Percentiles rank a stretch among this genome's conserved stretches.
These are phyloP conservation scores for Cladophialophora immunda DNA, from an alignment of 2,329 filamentous ascomycete species.

Conservation along the genomic window DNA sequence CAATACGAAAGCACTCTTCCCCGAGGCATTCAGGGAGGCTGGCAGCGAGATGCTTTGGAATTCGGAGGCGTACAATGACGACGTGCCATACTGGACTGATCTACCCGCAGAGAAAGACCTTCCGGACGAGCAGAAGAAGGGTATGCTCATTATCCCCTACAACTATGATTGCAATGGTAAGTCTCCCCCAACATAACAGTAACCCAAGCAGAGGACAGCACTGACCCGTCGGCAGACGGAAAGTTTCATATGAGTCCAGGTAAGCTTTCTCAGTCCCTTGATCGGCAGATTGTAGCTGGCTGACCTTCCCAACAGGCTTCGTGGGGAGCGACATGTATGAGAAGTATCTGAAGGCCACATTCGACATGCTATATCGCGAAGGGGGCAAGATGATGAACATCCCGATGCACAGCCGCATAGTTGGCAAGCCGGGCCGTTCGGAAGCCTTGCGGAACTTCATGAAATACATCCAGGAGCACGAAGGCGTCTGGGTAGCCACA, in stretches of 20 bases:
- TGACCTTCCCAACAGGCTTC: neutral
- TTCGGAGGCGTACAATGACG: neutral
- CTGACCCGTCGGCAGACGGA: neutral
- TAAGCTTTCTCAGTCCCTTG: neutral
- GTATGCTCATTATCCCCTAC: conserved; percentile 1
- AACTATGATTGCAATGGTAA: conserved; percentile 1
- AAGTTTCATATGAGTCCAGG: conserved; percentile 2
- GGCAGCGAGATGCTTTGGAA: conserved; percentile 1
- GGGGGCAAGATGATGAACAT: conserved; percentile 1
- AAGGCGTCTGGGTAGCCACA: conserved; percentile 2
- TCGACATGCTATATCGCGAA: conserved; percentile 1
- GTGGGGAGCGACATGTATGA: conserved; percentile 3
- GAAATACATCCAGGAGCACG: conserved; percentile 1
- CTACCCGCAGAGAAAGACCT: neutral
- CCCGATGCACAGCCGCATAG: conserved; percentile 1
- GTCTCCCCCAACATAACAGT: neutral
- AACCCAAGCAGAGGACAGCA: neutral
- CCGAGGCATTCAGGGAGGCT: conserved; percentile 1
- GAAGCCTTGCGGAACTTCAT: neutral
- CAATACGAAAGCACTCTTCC: conserved; percentile 4
- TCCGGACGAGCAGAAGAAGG: conserved; percentile 3
- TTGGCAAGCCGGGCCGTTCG: neutral
- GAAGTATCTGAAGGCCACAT: conserved; percentile 2
- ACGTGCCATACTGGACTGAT: neutral
- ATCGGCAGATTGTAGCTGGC: too few relatives aligned